Evolutionary conservation across 2,329 filamentous ascomycete species (phyloP).

Genomic region (Rugonectria rugulosa): DNA sequence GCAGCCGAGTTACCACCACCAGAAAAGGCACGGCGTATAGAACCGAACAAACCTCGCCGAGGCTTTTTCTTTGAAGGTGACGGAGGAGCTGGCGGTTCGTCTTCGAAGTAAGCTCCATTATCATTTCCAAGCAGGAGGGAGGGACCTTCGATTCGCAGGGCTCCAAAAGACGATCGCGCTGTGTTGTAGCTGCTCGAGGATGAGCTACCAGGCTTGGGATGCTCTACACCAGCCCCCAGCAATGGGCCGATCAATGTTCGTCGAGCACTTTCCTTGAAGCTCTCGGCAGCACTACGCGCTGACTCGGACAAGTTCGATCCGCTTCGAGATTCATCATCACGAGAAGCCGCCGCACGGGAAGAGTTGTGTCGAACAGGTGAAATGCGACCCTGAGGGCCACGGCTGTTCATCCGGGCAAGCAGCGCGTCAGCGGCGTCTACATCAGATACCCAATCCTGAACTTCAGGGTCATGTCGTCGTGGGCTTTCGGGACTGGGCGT

Average conservation of each 20-base stretch:
- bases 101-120: slow-evolving; percentile 43
- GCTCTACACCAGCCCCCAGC: slow-evolving; percentile 35
- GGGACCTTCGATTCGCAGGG: slow-evolving; percentile 62
- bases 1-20: slow-evolving; percentile 52
- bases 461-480: slow-evolving; percentile 56
- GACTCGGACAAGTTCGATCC: slow-evolving; percentile 65
- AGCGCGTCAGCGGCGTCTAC: slow-evolving; percentile 63
- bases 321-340: slow-evolving; percentile 60
- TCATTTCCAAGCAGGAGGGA: slow-evolving; percentile 50
- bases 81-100: slow-evolving; percentile 50
- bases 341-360: slow-evolving; percentile 43
- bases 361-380: slow-evolving; percentile 51
- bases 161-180: slow-evolving; percentile 60
- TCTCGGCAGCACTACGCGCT: slow-evolving; percentile 55
- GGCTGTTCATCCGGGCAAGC: slow-evolving; percentile 53
- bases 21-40: slow-evolving; percentile 68
- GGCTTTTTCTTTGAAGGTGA: slow-evolving; percentile 66
- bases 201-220: slow-evolving; percentile 49
- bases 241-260: slow-evolving; percentile 41
- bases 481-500: slow-evolving; percentile 53
- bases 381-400: slow-evolving; percentile 40
- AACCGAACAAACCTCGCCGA: slow-evolving; percentile 72
- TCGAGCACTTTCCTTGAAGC: slow-evolving; percentile 46
- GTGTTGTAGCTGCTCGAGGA: slow-evolving; percentile 60
- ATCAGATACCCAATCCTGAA: slow-evolving; percentile 65